A percentile compares a stretch with the other conserved stretches of the same genome.
Evolutionary conservation across 768 basidiomycete genomes (phyloP).

Genomic region (Brasilioporus rufonigricans): DNA sequence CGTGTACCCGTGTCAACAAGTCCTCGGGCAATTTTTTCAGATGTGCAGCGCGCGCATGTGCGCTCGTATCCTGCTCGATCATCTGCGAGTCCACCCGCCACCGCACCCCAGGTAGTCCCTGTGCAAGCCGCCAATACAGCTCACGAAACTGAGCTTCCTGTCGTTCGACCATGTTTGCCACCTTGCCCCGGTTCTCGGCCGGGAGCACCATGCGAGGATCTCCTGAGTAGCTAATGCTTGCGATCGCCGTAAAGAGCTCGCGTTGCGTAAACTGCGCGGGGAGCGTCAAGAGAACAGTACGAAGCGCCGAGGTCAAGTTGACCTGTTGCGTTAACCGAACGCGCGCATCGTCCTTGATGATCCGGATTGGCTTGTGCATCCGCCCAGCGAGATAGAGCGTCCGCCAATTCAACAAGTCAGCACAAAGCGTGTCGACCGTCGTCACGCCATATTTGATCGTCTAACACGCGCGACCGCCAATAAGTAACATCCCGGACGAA

Average conservation of each 20-base stretch:
- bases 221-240: slow-evolving; percentile 82
- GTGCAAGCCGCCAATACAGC: slow-evolving; percentile 78
- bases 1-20: slow-evolving; percentile 55
- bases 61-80: slow-evolving; percentile 73
- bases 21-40: slow-evolving; percentile 75
- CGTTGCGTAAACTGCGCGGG: slow-evolving; percentile 80
- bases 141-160: slow-evolving; percentile 84
- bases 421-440: slow-evolving; percentile 83
- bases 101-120: slow-evolving; percentile 76
- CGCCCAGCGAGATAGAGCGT: slow-evolving; percentile 92
- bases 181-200: slow-evolving; percentile 92
- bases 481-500: too few relatives aligned
- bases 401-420: slow-evolving; percentile 90
- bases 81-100: slow-evolving; percentile 52
- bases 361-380: slow-evolving; percentile 96
- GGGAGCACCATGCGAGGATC: slow-evolving; percentile 95
- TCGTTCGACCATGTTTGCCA: slow-evolving; percentile 86
- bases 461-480: slow-evolving; percentile 37
- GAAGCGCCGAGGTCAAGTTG: slow-evolving; percentile 87
- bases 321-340: slow-evolving; percentile 91
- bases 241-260: slow-evolving; percentile 81
- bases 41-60: slow-evolving; percentile 69
- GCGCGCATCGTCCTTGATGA: slow-evolving; percentile 89
- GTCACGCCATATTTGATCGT: slow-evolving; percentile 97
- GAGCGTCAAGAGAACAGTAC: slow-evolving; percentile 85